Evolutionary conservation across 2,329 filamentous ascomycete genomes (phyloP).

Genomic region (Beauveria rudraprayagi): DNA sequence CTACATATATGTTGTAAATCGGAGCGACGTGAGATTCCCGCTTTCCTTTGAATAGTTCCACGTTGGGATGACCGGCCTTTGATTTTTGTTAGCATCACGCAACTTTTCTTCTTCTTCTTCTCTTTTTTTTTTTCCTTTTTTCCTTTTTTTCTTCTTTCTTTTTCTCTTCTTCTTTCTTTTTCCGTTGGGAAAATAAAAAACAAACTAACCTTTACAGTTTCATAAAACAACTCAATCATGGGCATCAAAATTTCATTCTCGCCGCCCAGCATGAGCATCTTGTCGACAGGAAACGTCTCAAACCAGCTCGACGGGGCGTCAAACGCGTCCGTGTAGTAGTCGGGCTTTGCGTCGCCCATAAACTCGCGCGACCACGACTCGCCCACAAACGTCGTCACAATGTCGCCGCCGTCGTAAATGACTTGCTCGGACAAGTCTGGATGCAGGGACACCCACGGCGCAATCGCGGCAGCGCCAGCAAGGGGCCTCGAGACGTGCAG

Average conservation of each 20-base stretch:
- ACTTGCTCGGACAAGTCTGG: conserved; percentile 9
- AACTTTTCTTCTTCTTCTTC: no score
- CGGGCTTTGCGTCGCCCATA: conserved; percentile 11
- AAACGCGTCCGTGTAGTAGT: conserved; percentile 16
- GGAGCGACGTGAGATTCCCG: conserved; percentile 18
- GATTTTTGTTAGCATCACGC: neutral
- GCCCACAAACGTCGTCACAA: conserved; percentile 14
- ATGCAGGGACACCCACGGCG: conserved; percentile 16
- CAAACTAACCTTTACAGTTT: conserved; percentile 15
- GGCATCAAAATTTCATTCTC: conserved; percentile 17
- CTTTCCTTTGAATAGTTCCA: conserved; percentile 15
- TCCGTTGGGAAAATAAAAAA: neutral
- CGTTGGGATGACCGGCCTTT: conserved; percentile 14
- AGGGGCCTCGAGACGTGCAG: conserved; percentile 14
- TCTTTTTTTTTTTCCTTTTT: no score
- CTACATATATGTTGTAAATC: conserved; percentile 16
- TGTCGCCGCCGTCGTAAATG: conserved; percentile 15
- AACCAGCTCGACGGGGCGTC: conserved; percentile 17
- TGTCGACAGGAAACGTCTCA: conserved; percentile 14
- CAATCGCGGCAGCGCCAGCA: conserved; percentile 13
- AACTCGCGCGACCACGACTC: conserved; percentile 12
- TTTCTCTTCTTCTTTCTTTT: no score
- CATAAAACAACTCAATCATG: conserved; percentile 13
- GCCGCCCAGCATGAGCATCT: conserved; percentile 15
- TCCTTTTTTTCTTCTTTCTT: no score